Evolutionary conservation across 2,329 filamentous ascomycete genomes (phyloP).

Genomic region (Aureobasidium leucospermi): DNA sequence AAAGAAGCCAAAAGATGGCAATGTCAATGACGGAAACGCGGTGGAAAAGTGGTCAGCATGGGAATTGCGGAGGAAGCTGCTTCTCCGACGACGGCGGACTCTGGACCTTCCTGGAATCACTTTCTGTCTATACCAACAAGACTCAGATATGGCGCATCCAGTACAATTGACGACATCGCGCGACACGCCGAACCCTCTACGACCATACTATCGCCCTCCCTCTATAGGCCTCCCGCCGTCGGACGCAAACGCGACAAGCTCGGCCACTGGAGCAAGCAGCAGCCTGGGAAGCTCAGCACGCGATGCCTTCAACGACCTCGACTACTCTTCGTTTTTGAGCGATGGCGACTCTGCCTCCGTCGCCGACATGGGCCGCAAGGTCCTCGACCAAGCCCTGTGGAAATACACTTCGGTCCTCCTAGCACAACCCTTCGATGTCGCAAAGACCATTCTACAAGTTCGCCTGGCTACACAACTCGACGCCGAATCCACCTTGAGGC

Average conservation of each 20-base stretch:
- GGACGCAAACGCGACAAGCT: slow-evolving; percentile 22
- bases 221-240: slow-evolving; percentile 54
- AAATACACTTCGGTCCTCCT: slow-evolving; percentile 85
- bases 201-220: slow-evolving; percentile 65
- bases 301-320: slow-evolving; percentile 80
- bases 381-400: slow-evolving; percentile 81
- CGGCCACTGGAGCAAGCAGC: slow-evolving; percentile 34
- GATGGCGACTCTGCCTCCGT: slow-evolving; percentile 64
- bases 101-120: neutral
- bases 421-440: slow-evolving; percentile 93
- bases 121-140: neutral
- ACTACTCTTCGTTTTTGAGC: slow-evolving; percentile 80
- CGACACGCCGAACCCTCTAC: slow-evolving; percentile 53
- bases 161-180: slow-evolving; percentile 36
- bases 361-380: slow-evolving; percentile 63
- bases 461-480: slow-evolving; percentile 40
- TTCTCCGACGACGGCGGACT: neutral
- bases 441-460: slow-evolving; percentile 86
- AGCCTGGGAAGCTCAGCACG: slow-evolving; percentile 60
- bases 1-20: neutral
- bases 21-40: neutral
- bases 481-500: neutral
- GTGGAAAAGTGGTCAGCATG: neutral
- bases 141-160: slow-evolving; percentile 19
- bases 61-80: neutral